Percentiles rank a stretch among this genome's conserved stretches.
These are phyloP conservation scores for Piper betle DNA, from an alignment of 164 flowering plant genomes.

Conservation along the genomic window DNA sequence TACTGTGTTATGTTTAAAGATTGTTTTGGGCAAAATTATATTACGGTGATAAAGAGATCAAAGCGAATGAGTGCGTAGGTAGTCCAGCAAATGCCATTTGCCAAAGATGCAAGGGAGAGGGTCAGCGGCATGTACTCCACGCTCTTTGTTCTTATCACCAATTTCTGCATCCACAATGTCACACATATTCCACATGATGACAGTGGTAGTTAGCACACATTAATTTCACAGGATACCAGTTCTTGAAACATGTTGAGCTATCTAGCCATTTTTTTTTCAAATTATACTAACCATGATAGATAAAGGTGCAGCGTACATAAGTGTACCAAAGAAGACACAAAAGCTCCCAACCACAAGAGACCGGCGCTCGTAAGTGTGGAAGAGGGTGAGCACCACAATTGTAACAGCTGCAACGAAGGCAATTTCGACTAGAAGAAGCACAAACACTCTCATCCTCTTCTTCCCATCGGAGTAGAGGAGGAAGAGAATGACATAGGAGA, in stretches of 20 bases:
- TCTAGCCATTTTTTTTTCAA: too few species aligned
- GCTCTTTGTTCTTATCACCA: slow-evolving; percentile 61
- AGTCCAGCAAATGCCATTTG: slow-evolving; percentile 53
- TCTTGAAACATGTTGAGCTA: too few species aligned
- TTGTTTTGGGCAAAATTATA: slow-evolving; percentile 1
- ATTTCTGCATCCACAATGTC: slow-evolving; percentile 25
- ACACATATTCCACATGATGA: background rate
- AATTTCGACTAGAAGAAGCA: slow-evolving; percentile 23
- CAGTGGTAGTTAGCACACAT: background rate
- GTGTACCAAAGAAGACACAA: slow-evolving; percentile 30
- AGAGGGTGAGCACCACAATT: slow-evolving; percentile 26
- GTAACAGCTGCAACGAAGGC: slow-evolving; percentile 19
- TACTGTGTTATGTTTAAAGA: background rate
- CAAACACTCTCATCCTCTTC: slow-evolving; percentile 25
- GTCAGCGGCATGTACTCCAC: slow-evolving; percentile 72
- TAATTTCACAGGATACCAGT: background rate
- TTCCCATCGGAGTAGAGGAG: slow-evolving; percentile 28
- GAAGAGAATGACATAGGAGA: slow-evolving; percentile 39
- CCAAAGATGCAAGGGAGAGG: slow-evolving; percentile 45
- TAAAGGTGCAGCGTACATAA: slow-evolving; percentile 68
- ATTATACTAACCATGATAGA: slow-evolving; percentile 47
- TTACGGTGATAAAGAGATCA: slow-evolving; percentile 45
- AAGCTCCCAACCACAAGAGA: slow-evolving; percentile 37
- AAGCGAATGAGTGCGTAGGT: slow-evolving; percentile 54
- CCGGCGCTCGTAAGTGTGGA: slow-evolving; percentile 26